These are phyloP conservation scores for Fusarium sp. DNA, from an alignment of 2,329 filamentous ascomycete genomes.

Conservation along the genomic window DNA sequence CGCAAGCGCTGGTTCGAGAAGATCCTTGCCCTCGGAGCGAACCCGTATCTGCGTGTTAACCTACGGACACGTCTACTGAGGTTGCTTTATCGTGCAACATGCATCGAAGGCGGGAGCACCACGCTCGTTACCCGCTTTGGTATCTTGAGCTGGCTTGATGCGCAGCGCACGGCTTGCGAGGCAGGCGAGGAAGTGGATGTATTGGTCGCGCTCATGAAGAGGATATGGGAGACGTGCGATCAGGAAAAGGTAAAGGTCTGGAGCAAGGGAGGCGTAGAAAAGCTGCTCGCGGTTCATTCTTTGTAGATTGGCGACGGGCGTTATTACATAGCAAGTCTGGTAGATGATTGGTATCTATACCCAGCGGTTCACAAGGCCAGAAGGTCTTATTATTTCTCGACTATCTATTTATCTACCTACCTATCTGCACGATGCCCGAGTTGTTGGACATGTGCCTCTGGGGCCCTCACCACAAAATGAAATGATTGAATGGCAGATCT, in stretches of 20 bases:
- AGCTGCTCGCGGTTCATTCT: conserved; percentile 43
- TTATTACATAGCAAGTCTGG: conserved; percentile 2
- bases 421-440: no score
- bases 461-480: no score
- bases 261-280: conserved; percentile 69
- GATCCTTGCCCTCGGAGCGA: conserved; percentile 78
- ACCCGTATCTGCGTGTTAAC: conserved; percentile 73
- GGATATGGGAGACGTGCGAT: conserved; percentile 77
- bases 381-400: background rate
- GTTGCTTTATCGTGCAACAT: conserved; percentile 78
- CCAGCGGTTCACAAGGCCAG: conserved; percentile 31
- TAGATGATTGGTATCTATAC: conserved; percentile 36
- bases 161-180: conserved; percentile 65
- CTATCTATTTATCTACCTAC: no score
- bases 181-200: conserved; percentile 62
- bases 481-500: no score
- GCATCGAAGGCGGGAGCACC: conserved; percentile 80
- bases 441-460: no score
- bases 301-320: conserved; percentile 10
- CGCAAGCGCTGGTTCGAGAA: conserved; percentile 81
- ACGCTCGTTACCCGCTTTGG: conserved; percentile 86
- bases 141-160: conserved; percentile 81
- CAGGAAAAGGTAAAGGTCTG: conserved; percentile 75
- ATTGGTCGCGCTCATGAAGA: conserved; percentile 69
- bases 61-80: conserved; percentile 72